These are phyloP conservation scores for Penicillium paneum DNA, from an alignment of 2,329 filamentous ascomycete species.

Conservation along the genomic window DNA sequence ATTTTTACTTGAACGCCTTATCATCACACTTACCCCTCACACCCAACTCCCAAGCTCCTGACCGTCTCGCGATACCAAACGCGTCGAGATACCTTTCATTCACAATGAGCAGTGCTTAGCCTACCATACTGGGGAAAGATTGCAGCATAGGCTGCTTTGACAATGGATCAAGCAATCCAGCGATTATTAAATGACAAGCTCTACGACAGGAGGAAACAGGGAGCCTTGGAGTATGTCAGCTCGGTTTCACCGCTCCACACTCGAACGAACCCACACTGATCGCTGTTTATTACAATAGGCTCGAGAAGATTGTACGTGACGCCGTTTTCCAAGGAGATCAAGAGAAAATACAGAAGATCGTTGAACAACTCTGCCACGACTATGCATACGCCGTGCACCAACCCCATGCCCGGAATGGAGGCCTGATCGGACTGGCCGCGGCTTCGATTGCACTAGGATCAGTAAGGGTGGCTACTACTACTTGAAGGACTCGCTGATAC, in stretches of 20 bases:
- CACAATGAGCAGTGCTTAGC: conserved; percentile 9
- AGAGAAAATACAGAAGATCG: conserved; percentile 76
- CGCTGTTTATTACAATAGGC: conserved; percentile 49
- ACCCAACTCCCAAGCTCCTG: conserved; percentile 1
- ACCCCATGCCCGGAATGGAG: conserved; percentile 92
- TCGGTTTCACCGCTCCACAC: background rate
- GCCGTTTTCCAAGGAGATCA: conserved; percentile 73
- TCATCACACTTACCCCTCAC: background rate
- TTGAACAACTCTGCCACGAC: conserved; percentile 94
- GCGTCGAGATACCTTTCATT: background rate
- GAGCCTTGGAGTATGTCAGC: conserved; percentile 79
- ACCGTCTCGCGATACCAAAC: background rate
- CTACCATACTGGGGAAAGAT: background rate
- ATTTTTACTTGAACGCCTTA: background rate
- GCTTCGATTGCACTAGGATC: conserved; percentile 92
- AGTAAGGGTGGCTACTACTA: conserved; percentile 56
- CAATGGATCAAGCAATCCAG: conserved; percentile 86
- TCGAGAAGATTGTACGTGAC: conserved; percentile 87
- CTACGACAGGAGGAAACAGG: conserved; percentile 96
- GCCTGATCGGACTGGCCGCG: conserved; percentile 89
- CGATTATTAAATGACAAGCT: conserved; percentile 95
- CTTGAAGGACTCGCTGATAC: conserved; percentile 1
- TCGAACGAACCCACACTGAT: background rate
- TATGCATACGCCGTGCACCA: conserved; percentile 97
- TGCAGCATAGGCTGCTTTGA: conserved; percentile 13